Base-by-base conservation (phyloP, 2,329 filamentous ascomycete species). In the Kalaharituber pfeilii region DNA sequence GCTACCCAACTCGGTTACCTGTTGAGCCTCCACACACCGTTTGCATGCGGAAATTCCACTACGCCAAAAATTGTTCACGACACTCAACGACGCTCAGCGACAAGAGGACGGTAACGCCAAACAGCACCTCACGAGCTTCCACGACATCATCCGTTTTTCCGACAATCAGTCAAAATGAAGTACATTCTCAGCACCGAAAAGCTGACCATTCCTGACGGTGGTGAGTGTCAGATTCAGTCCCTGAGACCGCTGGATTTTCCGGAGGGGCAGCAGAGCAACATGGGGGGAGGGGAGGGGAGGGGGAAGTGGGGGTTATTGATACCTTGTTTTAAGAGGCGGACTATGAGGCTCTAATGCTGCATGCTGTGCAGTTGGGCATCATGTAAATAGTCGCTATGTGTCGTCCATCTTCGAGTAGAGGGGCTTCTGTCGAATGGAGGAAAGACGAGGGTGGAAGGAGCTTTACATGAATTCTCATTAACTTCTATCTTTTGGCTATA, bases 171-270 rank as follows among this genome's bases (percentile, higher is more conserved):
- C 84, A 95, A 85, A 76, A 96, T 96, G 91, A 93, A 85, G 80
- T 96, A 95, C 86, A 94, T 98, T 78, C 87, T 95, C 81, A 94
- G 86, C 71, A 79, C 89, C 77, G 89, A 98, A 82, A 78, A 80
- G 75, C 79, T 98, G 76, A 80, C 82, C 69, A 86, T 98, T 75
- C 91, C 93, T 70, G 86, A 95, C 74, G 86, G 88, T 78, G 87
- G 87, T 94, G 82, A 76, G 86, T 84, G 66, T 18, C 7, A 39
- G 20, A 15, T 39, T 39, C n/a, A n/a, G n/a, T n/a, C n/a, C n/a
- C n/a, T n/a, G n/a, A n/a, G n/a, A n/a, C n/a, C n/a, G n/a, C n/a
- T n/a, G n/a, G n/a, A 56, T 60, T 57, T 55, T 56, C 51, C 58
- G 52, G 18, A 39, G 52, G 39, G 52, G 51, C 61, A 50, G 45